Evolutionary conservation across 2,329 filamentous ascomycete species (phyloP), one percentile per base, ranked within the genome.

Genomic region (Zasmidium citrigriseum): DNA sequence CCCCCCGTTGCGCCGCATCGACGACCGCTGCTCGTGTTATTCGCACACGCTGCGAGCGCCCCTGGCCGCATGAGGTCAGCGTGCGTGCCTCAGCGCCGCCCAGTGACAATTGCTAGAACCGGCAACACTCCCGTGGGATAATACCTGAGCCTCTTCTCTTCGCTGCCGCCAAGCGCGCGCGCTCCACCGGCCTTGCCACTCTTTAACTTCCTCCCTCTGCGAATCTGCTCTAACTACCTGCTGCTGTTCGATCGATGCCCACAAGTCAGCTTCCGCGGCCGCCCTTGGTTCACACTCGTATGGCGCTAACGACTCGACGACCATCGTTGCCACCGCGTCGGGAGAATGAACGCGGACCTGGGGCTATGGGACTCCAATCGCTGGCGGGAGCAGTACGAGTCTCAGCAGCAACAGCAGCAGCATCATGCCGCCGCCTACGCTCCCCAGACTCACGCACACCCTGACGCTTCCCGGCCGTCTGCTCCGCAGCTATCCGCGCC

Each of bases 401-500:
- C 34, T 41, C 34, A 41, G 14, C 34, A 11, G 34, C 5, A 41
- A n/a, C 34, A 41, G 5, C 34, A 41, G 34, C 34, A 41, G 14
- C 34, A 9, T n/a, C n/a, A n/a, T n/a, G n/a, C n/a, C n/a, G n/a
- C n/a, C 4, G 21, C 47, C 22, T 25, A 18, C 22, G 12, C 34
- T 18, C 21, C 47, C 16, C 23, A 23, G 47, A 23, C 25, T 27
- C 50, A 59, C 24, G 21, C 55, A 49, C 51, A 52, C 55, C 61
- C 25, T 27, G 46, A 59, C 24, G 21, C 55, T 52, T 53, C 55
- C 55, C 61, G 52, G 50, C 53, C 44, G 50, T 49, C 46, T 27
- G 27, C 61, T 62, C 64, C 59, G 52, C 62, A 58, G 54, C 54
- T 60, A 51, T 63, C 66, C 52, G 64, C 60, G 22, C 56, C 55